Evolutionary conservation across 257 asterid genomes (phyloP), one percentile per base, ranked within the genome.

Genomic region (Primulina tabacum): DNA sequence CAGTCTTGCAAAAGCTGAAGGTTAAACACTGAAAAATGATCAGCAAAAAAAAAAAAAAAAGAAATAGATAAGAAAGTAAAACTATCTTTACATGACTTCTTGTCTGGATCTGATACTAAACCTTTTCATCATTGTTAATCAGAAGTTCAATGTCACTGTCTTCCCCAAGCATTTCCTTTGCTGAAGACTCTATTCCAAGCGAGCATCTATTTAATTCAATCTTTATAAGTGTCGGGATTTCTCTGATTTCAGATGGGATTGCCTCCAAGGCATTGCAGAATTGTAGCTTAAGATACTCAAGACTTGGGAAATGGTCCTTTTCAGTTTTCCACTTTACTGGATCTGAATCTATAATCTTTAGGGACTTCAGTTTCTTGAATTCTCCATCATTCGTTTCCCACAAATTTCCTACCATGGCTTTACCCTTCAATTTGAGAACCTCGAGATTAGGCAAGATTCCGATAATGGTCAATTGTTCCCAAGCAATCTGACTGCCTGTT

Each of bases 351-450:
- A 1, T 10, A 56, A 56, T n/a, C 1, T 6, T 5, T 6, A 56
- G 60, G 28, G 6, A 56, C 10, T 7, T 56, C 60, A 56, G 11
- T 56, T 18, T 4, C 28, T 56, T 18, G 60, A 56, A 56, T 6
- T 56, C 21, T 8, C 10, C 67, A 29, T 33, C 28, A 32, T n/a
- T 62, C 10, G 67, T 6, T 62, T 62, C 26, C 67, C 67, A 62
- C 5, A 6, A 9, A 0, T 62, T 14, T 37, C 67, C 67, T 17
- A 2, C 16, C 17, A 17, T 14, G 52, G 67, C n/a, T 7, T 8
- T 3, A 14, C 2, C 3, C 9, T 32, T 30, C 24, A 33, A 10
- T 33, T 62, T 62, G 24, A 62, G 67, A 17, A 62, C 47, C 33
- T 62, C 47, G 1, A 62, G 67, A 33, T 62, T 33, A 16, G 67